A percentile compares a stretch with the other conserved stretches of the same genome.
Conservation (phyloP, 768 basidiomycete species). For the Mycena venus region DNA sequence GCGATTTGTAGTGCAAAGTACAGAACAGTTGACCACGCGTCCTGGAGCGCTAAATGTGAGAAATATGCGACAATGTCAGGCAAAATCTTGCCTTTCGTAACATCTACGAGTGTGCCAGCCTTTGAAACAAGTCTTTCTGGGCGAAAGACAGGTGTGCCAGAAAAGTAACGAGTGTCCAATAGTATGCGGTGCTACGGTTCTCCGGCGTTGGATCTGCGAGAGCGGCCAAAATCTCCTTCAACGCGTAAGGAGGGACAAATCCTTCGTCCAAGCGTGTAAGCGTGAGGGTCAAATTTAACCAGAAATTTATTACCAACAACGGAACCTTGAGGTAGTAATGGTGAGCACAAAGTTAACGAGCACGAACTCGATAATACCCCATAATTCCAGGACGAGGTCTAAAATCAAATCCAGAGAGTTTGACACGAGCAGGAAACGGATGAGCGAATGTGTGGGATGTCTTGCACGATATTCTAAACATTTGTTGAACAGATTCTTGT, state of each 20-base stretch:
- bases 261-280: constrained; percentile 50
- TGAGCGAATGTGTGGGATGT: constrained; percentile 67
- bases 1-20: constrained; percentile 75
- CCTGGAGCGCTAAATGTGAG: constrained; percentile 40
- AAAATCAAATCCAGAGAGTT: constrained; percentile 80
- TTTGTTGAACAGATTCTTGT: constrained; percentile 77
- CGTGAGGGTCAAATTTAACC: not conserved
- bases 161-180: constrained; percentile 73
- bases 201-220: constrained; percentile 59
- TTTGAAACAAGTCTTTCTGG: constrained; percentile 72
- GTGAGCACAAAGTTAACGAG: not conserved
- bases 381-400: constrained; percentile 69
- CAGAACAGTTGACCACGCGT: constrained; percentile 82
- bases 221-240: constrained; percentile 70
- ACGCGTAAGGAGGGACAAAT: constrained; percentile 75
- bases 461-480: constrained; percentile 68
- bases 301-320: constrained; percentile 11
- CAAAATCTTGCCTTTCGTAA: constrained; percentile 58
- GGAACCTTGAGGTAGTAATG: constrained; percentile 42
- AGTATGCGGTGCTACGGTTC: constrained; percentile 61
- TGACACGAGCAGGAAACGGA: constrained; percentile 73
- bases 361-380: constrained; percentile 65
- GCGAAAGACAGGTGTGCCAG: constrained; percentile 76
- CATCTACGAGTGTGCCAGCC: constrained; percentile 78
- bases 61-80: not conserved